A percentile compares a stretch with the other conserved stretches of the same genome.
phyloP scores from a whole-genome alignment of 345 rosid species.

The Dimocarpus longan region DNA sequence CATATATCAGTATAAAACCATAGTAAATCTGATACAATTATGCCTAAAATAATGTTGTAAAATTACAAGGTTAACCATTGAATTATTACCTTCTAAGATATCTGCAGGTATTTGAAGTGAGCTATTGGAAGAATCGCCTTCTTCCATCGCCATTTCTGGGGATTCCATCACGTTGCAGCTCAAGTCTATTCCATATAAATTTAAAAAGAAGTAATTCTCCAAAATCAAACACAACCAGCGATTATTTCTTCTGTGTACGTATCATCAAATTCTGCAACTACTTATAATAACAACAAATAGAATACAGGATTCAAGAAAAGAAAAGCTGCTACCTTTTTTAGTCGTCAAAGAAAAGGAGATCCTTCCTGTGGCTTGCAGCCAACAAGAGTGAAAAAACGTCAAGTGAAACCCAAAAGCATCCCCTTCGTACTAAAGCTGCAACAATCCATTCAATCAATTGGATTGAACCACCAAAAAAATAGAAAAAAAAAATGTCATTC shows the following conservation, averaged over 20 bases:
- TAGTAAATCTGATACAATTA: too few relatives aligned
- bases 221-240: background rate
- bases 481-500: background rate
- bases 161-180: slow-evolving; percentile 39
- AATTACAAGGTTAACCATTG: too few relatives aligned
- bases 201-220: background rate
- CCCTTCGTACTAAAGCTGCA: background rate
- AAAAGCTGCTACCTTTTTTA: slow-evolving; percentile 7
- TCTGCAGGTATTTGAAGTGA: slow-evolving; percentile 58
- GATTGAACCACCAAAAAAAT: background rate
- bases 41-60: too few relatives aligned
- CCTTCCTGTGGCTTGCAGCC: background rate
- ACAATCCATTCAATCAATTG: background rate
- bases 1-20: too few relatives aligned
- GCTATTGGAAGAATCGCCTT: slow-evolving; percentile 37
- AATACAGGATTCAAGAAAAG: background rate
- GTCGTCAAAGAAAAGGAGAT: background rate
- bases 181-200: background rate
- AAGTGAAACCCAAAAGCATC: background rate
- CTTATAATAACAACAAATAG: slow-evolving; percentile 10
- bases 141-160: slow-evolving; percentile 47
- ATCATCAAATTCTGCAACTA: background rate
- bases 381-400: background rate
- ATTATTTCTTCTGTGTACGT: too few relatives aligned
- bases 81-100: slow-evolving; percentile 54